These are phyloP conservation scores for Pestalotiopsis sp. DNA, from an alignment of 2,329 filamentous ascomycete species.

Conservation along the genomic window DNA sequence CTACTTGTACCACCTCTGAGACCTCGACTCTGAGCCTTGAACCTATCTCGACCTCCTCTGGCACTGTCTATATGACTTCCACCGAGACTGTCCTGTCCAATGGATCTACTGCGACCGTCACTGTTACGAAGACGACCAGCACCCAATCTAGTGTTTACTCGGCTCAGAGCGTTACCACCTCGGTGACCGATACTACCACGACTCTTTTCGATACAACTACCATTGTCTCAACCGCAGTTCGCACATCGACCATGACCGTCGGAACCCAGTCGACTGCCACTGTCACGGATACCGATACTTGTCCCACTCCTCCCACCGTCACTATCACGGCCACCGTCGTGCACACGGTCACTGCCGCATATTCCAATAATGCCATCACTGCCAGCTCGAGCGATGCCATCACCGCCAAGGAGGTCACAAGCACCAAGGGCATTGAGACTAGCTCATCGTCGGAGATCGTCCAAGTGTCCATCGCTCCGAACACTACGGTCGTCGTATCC, in stretches of 20 bases:
- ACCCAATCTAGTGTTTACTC: background rate
- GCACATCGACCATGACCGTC: constrained; percentile 19
- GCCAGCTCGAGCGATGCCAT: background rate
- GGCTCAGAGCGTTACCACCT: background rate
- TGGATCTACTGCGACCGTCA: background rate
- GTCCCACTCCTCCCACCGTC: constrained; percentile 5
- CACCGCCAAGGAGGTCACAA: background rate
- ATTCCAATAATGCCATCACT: background rate
- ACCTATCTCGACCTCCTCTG: background rate
- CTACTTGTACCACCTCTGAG: background rate
- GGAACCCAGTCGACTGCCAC: constrained; percentile 12
- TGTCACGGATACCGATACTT: constrained; percentile 4
- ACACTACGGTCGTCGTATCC: background rate
- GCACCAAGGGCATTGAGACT: background rate
- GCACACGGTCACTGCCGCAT: background rate
- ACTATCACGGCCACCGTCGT: constrained; percentile 8
- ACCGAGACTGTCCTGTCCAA: background rate
- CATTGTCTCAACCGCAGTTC: background rate
- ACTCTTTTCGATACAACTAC: background rate
- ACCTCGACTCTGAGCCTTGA: background rate
- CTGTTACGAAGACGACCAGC: background rate
- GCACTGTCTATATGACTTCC: background rate
- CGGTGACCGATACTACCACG: constrained; percentile 10
- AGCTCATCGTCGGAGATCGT: background rate
- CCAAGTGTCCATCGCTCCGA: constrained; percentile 4